A percentile compares a stretch with the other conserved stretches of the same genome.
phyloP scores from a whole-genome alignment of 352 stramenopile genomes.

The Phytophthora colocasiae region DNA sequence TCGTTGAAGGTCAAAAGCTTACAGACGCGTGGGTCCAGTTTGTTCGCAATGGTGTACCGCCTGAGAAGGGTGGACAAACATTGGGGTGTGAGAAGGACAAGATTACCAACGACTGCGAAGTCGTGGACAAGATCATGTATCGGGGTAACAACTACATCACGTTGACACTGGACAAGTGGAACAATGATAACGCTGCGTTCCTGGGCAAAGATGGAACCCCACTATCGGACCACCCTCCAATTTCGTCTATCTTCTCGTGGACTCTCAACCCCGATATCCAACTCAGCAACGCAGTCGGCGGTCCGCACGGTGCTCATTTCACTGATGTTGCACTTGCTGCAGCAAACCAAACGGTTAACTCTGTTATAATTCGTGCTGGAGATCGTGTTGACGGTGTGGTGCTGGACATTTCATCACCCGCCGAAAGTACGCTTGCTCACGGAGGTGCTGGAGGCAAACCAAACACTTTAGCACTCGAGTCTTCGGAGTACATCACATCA shows the following conservation, averaged over 20 bases:
- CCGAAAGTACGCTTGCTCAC: constrained; percentile 43
- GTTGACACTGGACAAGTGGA: constrained; percentile 6
- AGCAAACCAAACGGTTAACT: constrained; percentile 31
- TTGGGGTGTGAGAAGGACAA: constrained; percentile 41
- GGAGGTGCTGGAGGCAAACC: constrained; percentile 43
- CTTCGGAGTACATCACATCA: constrained; percentile 51
- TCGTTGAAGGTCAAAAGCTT: constrained; percentile 37
- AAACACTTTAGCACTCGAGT: constrained; percentile 40
- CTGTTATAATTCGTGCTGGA: constrained; percentile 41
- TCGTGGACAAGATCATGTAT: constrained; percentile 72
- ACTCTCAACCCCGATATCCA: constrained; percentile 34
- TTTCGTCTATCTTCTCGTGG: constrained; percentile 54
- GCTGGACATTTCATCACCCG: constrained; percentile 40
- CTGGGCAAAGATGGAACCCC: constrained; percentile 35
- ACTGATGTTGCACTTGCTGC: constrained; percentile 40
- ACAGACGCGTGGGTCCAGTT: constrained; percentile 57
- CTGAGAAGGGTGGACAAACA: constrained; percentile 39
- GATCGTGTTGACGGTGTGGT: constrained; percentile 46
- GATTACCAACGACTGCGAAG: constrained; percentile 55
- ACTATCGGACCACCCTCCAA: constrained; percentile 58
- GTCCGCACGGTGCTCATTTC: constrained; percentile 47
- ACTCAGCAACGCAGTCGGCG: constrained; percentile 44
- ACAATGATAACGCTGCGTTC: too few relatives aligned
- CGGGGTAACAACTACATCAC: constrained; percentile 55
- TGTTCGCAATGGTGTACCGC: constrained; percentile 39